Evolutionary conservation across 805 yeast species (phyloP).

Genomic region (Yamadazyma takamatsuzukensis): DNA sequence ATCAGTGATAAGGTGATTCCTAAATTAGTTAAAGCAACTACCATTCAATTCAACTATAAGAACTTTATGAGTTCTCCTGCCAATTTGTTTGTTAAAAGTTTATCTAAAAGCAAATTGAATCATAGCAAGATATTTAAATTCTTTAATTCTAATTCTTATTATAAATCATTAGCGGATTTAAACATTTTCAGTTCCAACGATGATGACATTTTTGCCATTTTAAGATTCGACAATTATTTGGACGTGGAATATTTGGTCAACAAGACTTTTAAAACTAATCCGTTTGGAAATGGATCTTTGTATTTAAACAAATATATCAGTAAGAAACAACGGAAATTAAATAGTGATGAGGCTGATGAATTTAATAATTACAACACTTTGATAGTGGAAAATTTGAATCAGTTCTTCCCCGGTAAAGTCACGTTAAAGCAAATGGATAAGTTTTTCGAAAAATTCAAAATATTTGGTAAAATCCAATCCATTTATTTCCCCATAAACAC

Average conservation of each 20-base stretch:
- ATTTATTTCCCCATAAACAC: constrained; percentile 46
- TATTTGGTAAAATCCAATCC: constrained; percentile 43
- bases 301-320: constrained; percentile 65
- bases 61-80: constrained; percentile 52
- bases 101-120: constrained; percentile 30
- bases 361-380: constrained; percentile 21
- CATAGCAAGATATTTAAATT: constrained; percentile 26
- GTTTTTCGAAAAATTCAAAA: constrained; percentile 36
- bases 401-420: constrained; percentile 46
- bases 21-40: constrained; percentile 8
- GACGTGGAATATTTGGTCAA: constrained; percentile 28
- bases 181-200: constrained; percentile 16
- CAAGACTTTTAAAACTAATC: constrained; percentile 18
- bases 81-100: constrained; percentile 50
- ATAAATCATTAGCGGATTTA: constrained; percentile 17
- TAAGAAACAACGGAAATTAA: constrained; percentile 51
- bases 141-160: constrained; percentile 17
- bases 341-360: constrained; percentile 10
- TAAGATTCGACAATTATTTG: constrained; percentile 29
- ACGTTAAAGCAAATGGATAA: constrained; percentile 31
- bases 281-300: constrained; percentile 25
- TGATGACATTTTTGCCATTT: constrained; percentile 24
- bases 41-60: constrained; percentile 21
- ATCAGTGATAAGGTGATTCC: constrained; percentile 11
- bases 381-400: constrained; percentile 43